These are phyloP conservation scores for Rhodotorula toruloides DNA, from an alignment of 768 basidiomycete genomes.

Conservation along the genomic window DNA sequence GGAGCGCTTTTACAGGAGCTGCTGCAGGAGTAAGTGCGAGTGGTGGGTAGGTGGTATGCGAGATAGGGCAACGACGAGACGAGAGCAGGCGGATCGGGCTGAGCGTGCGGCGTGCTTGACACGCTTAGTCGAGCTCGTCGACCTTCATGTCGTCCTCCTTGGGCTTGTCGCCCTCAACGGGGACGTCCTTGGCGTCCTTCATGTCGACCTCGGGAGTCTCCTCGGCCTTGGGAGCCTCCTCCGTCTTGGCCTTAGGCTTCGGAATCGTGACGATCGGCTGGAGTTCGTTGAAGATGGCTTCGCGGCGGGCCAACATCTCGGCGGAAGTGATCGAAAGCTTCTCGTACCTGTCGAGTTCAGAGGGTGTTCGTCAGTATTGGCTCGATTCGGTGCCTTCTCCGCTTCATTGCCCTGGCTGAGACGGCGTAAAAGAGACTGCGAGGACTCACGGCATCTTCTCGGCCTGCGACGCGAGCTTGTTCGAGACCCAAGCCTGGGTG, in stretches of 20 bases:
- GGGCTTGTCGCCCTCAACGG: not conserved
- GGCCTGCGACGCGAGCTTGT: conserved; percentile 76
- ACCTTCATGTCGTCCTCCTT: not conserved
- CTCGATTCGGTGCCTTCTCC: too few relatives aligned
- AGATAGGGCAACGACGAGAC: too few relatives aligned
- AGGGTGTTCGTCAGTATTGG: too few relatives aligned
- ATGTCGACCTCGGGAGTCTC: conserved; percentile 39
- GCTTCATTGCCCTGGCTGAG: too few relatives aligned
- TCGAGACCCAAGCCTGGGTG: conserved; percentile 91
- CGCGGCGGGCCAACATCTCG: conserved; percentile 84
- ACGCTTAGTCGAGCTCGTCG: conserved; percentile 7
- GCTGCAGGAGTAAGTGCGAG: too few relatives aligned
- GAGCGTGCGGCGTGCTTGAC: too few relatives aligned
- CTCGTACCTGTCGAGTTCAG: too few relatives aligned
- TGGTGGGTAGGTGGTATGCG: too few relatives aligned
- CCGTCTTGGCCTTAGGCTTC: conserved; percentile 76
- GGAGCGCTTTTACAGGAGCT: too few relatives aligned
- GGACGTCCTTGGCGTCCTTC: conserved; percentile 40
- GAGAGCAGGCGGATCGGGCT: too few relatives aligned
- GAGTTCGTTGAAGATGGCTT: conserved; percentile 80
- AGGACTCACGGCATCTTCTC: conserved; percentile 88
- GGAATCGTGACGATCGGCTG: conserved; percentile 84
- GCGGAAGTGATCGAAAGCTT: conserved; percentile 73
- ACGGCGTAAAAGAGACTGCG: too few relatives aligned
- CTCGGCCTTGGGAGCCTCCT: conserved; percentile 42